These are phyloP conservation scores for Cucumis hystrix DNA, from an alignment of 306 rosid genomes.

Conservation along the genomic window DNA sequence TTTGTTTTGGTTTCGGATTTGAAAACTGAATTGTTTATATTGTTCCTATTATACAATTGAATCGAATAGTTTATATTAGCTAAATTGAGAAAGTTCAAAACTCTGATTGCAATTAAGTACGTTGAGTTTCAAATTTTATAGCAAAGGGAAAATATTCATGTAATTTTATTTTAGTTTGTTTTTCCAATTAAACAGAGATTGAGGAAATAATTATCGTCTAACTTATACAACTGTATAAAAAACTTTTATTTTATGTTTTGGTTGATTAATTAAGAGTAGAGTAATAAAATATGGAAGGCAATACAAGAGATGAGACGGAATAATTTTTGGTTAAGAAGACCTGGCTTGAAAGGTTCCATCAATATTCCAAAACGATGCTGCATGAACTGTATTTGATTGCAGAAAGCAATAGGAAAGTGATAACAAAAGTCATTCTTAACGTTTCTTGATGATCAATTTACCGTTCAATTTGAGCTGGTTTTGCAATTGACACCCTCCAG, in stretches of 20 bases:
- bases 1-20: no score
- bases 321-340: background rate
- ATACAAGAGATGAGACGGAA: background rate
- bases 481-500: constrained; percentile 25
- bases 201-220: background rate
- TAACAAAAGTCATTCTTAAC: constrained; percentile 10
- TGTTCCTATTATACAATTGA: no score
- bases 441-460: constrained; percentile 11
- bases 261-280: background rate
- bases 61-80: no score
- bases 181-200: background rate
- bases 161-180: background rate
- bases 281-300: background rate
- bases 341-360: background rate
- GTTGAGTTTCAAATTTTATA: no score
- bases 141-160: background rate
- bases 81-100: no score
- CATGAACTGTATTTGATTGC: background rate
- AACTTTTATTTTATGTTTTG: background rate
- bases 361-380: constrained; percentile 8
- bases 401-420: background rate
- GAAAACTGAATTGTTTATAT: no score
- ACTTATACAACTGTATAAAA: no score
- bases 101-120: no score
- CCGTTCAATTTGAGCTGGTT: constrained; percentile 10